A percentile compares a stretch with the other conserved stretches of the same genome.
These are phyloP conservation scores for Penicillium oxalicum DNA, from an alignment of 2,329 filamentous ascomycete genomes.

Conservation along the genomic window DNA sequence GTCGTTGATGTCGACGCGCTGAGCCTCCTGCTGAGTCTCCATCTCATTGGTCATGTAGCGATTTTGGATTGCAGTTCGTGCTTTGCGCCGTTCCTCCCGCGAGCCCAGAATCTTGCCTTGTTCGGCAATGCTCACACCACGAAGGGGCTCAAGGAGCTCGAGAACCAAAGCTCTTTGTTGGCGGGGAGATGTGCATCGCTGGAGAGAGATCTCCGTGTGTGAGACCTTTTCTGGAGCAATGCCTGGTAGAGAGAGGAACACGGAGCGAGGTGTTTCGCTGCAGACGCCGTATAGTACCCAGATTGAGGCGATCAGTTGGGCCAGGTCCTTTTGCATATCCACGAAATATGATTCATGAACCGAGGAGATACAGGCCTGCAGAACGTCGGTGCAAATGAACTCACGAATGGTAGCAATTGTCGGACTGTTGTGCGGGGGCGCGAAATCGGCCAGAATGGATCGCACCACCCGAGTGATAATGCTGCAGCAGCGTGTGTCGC, in stretches of 20 bases:
- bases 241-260: slow-evolving; percentile 75
- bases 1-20: slow-evolving; percentile 41
- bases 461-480: slow-evolving; percentile 83
- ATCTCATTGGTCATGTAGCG: slow-evolving; percentile 42
- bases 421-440: slow-evolving; percentile 37
- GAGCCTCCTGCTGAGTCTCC: slow-evolving; percentile 36
- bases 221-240: slow-evolving; percentile 65
- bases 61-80: slow-evolving; percentile 38
- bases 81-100: slow-evolving; percentile 38
- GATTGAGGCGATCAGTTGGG: slow-evolving; percentile 78
- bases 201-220: slow-evolving; percentile 55
- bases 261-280: slow-evolving; percentile 63
- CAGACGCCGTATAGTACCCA: slow-evolving; percentile 66
- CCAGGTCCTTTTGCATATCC: slow-evolving; percentile 88
- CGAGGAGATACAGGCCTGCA: slow-evolving; percentile 83
- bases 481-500: slow-evolving; percentile 80
- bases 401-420: slow-evolving; percentile 69
- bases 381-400: slow-evolving; percentile 81
- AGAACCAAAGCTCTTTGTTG: slow-evolving; percentile 76
- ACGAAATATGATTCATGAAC: slow-evolving; percentile 96
- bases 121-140: slow-evolving; percentile 88
- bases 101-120: slow-evolving; percentile 68
- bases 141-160: slow-evolving; percentile 75
- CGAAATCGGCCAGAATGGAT: slow-evolving; percentile 75
- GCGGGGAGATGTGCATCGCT: slow-evolving; percentile 53